These are phyloP conservation scores for Candida schatavii DNA, from an alignment of 805 yeast genomes.

Conservation along the genomic window DNA sequence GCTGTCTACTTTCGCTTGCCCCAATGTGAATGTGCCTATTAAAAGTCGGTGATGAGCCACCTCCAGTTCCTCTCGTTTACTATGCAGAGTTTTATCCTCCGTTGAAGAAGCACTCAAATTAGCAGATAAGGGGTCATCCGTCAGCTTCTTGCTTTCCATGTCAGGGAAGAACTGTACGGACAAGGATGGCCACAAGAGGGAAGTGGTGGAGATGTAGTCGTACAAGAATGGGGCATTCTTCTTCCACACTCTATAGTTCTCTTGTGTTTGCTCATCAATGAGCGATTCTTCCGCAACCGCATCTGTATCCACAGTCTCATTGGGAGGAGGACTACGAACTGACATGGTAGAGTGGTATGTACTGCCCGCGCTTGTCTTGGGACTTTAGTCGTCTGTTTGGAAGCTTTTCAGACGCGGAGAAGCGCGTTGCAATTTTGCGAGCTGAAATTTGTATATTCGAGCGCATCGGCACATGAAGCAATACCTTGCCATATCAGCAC, in stretches of 20 bases:
- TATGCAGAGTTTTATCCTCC: no score
- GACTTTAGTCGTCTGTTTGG: no score
- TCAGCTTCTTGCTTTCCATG: slow-evolving; percentile 13
- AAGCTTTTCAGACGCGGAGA: no score
- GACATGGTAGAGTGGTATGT: no score
- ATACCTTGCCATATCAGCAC: no score
- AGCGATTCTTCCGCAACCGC: slow-evolving; percentile 5
- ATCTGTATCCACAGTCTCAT: not conserved
- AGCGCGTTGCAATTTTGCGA: no score
- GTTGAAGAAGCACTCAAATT: slow-evolving; percentile 3
- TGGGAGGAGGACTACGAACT: not conserved
- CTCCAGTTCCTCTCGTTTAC: slow-evolving; percentile 7
- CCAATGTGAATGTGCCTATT: slow-evolving; percentile 64
- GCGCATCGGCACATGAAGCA: no score
- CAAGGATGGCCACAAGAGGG: slow-evolving; percentile 44
- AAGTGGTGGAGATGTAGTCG: slow-evolving; percentile 37
- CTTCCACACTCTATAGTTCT: slow-evolving; percentile 39
- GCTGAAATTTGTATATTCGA: no score
- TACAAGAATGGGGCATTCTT: slow-evolving; percentile 43
- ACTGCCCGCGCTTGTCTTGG: no score
- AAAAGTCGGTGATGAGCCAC: slow-evolving; percentile 41
- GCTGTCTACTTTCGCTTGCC: slow-evolving; percentile 47
- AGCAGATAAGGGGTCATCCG: not conserved
- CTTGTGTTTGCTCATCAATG: slow-evolving; percentile 31
- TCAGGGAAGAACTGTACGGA: slow-evolving; percentile 44